Percentiles rank a stretch among this genome's conserved stretches.
phyloP scores from a whole-genome alignment of 495 filamentous ascomycete species.

The Neurospora discreta region DNA sequence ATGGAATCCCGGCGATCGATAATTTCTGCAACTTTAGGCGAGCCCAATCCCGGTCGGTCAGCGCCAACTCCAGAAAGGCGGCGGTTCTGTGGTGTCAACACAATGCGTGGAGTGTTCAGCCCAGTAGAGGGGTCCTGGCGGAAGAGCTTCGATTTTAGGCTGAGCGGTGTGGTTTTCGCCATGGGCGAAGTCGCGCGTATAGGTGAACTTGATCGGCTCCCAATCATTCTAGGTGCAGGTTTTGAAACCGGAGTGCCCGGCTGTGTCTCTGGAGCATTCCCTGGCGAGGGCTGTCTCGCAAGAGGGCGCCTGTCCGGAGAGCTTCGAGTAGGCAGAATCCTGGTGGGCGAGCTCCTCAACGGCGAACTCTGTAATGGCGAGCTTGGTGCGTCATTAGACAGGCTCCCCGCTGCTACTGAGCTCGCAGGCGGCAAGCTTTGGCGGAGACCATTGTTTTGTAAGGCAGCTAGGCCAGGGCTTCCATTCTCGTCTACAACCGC shows the following conservation, averaged over 20 bases:
- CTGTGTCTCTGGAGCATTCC: slow-evolving; percentile 6
- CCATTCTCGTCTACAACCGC: slow-evolving; percentile 40
- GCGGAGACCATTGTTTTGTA: slow-evolving; percentile 43
- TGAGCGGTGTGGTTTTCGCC: slow-evolving; percentile 13
- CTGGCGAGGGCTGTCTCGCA: background rate
- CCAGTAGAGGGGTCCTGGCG: slow-evolving; percentile 47
- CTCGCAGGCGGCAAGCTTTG: slow-evolving; percentile 15
- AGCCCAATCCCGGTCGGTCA: slow-evolving; percentile 66
- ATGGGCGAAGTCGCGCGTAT: slow-evolving; percentile 14
- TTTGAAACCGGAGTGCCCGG: slow-evolving; percentile 3
- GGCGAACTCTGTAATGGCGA: slow-evolving; percentile 1
- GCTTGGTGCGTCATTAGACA: background rate
- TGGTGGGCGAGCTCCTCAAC: background rate
- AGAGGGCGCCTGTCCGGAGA: background rate
- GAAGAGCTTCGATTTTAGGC: slow-evolving; percentile 38
- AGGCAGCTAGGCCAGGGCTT: slow-evolving; percentile 46
- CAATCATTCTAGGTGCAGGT: slow-evolving; percentile 15
- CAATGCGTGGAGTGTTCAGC: slow-evolving; percentile 48
- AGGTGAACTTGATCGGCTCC: slow-evolving; percentile 25
- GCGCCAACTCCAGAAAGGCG: slow-evolving; percentile 64
- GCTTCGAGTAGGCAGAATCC: slow-evolving; percentile 1
- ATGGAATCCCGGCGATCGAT: slow-evolving; percentile 65
- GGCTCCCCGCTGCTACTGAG: background rate
- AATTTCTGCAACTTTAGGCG: slow-evolving; percentile 61
- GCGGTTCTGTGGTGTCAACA: slow-evolving; percentile 50